Evolutionary conservation across 2,329 filamentous ascomycete genomes (phyloP).

Genomic region (Lasiodiplodia sp.): DNA sequence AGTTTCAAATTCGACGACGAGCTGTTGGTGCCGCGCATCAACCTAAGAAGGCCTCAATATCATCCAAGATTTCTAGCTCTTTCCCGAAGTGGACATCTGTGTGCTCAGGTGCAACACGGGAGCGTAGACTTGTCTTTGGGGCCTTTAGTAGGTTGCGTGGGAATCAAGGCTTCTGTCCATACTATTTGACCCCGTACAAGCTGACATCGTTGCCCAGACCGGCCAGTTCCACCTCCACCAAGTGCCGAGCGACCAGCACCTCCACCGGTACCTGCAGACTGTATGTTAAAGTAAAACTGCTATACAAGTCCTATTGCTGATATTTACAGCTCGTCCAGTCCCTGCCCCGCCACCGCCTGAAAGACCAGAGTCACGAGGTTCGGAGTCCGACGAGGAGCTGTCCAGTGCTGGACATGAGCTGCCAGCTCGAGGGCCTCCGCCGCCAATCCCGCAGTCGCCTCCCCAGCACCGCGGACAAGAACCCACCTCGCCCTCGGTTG

Average conservation of each 20-base stretch:
- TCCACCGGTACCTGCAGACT: constrained; percentile 45
- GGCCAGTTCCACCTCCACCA: constrained; percentile 42
- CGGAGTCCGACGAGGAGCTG: constrained; percentile 88
- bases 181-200: neutral
- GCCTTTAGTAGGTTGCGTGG: constrained; percentile 46
- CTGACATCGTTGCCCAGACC: constrained; percentile 44
- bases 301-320: constrained; percentile 22
- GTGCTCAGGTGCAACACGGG: constrained; percentile 42
- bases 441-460: constrained; percentile 42
- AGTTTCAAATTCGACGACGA: constrained; percentile 49
- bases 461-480: constrained; percentile 33
- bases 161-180: constrained; percentile 18
- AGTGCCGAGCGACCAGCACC: constrained; percentile 38
- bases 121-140: constrained; percentile 49
- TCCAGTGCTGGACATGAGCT: constrained; percentile 40
- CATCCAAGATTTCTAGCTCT: constrained; percentile 38
- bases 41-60: constrained; percentile 37
- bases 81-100: constrained; percentile 43
- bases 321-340: constrained; percentile 65
- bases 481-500: constrained; percentile 2
- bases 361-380: constrained; percentile 69
- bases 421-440: constrained; percentile 43
- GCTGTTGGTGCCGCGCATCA: constrained; percentile 35
- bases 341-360: constrained; percentile 61
- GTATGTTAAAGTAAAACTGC: constrained; percentile 36